A percentile compares a stretch with the other conserved stretches of the same genome.
Conservation (phyloP, 2,329 filamentous ascomycete genomes). For the Cryoendolithus antarcticus region DNA sequence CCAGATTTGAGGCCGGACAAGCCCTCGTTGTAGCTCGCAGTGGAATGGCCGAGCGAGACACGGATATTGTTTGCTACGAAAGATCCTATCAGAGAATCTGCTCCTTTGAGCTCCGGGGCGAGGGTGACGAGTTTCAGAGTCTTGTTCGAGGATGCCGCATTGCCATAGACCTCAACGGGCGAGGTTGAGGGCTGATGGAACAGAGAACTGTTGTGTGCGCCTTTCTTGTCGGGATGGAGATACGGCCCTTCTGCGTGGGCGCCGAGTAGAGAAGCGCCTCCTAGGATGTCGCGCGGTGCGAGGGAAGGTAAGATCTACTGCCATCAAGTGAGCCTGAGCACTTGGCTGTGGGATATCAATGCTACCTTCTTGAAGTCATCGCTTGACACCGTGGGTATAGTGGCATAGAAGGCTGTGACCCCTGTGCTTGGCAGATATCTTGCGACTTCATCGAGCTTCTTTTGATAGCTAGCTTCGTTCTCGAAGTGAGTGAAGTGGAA, state of each 20-base stretch:
- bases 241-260: conserved; percentile 44
- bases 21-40: conserved; percentile 36
- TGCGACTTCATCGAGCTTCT: conserved; percentile 35
- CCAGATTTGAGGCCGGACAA: conserved; percentile 34
- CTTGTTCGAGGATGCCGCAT: conserved; percentile 16
- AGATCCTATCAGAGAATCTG: conserved; percentile 28
- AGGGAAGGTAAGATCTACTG: conserved; percentile 37
- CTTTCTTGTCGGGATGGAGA: conserved; percentile 39
- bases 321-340: not conserved
- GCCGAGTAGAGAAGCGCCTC: conserved; percentile 39
- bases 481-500: conserved; percentile 43
- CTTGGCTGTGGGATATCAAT: conserved; percentile 19
- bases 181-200: conserved; percentile 28
- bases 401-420: conserved; percentile 43
- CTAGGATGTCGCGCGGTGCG: conserved; percentile 28
- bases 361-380: conserved; percentile 37
- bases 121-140: conserved; percentile 40
- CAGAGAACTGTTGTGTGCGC: conserved; percentile 30
- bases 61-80: conserved; percentile 30
- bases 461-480: conserved; percentile 28
- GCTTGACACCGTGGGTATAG: conserved; percentile 33
- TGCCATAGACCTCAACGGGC: conserved; percentile 34
- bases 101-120: conserved; percentile 38
- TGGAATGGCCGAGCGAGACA: conserved; percentile 40
- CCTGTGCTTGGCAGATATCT: conserved; percentile 38